These are phyloP conservation scores for Yarrowia divulgata DNA, from an alignment of 805 yeast species.

Conservation along the genomic window DNA sequence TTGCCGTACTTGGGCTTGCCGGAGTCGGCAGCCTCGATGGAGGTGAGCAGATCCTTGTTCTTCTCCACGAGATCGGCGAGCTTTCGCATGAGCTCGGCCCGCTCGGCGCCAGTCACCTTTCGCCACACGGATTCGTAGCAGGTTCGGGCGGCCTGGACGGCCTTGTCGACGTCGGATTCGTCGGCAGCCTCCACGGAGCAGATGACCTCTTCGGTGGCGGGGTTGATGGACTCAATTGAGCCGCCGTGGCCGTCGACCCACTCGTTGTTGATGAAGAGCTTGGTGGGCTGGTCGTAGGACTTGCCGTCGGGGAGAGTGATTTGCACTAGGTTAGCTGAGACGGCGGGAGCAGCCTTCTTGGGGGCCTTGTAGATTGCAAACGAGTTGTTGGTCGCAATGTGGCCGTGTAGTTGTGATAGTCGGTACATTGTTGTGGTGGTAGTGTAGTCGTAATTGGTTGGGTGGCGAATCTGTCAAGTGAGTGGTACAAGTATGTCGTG, in stretches of 20 bases:
- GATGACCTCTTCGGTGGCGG: conserved; percentile 76
- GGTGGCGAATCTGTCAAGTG: too few species aligned
- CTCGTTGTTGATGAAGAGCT: conserved; percentile 80
- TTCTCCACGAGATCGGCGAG: conserved; percentile 81
- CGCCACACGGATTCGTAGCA: conserved; percentile 82
- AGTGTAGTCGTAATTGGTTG: background rate
- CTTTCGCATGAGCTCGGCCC: conserved; percentile 69
- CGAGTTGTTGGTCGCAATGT: background rate
- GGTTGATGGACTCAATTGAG: conserved; percentile 67
- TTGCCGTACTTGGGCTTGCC: conserved; percentile 74
- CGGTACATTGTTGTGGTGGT: conserved; percentile 1
- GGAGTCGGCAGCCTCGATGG: conserved; percentile 85
- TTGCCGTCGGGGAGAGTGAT: conserved; percentile 69
- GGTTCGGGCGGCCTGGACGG: conserved; percentile 82
- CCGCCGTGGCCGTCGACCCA: conserved; percentile 67
- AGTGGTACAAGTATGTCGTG: too few species aligned
- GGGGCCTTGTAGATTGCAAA: conserved; percentile 33
- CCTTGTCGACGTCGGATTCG: conserved; percentile 79
- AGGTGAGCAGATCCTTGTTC: conserved; percentile 73
- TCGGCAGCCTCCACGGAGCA: conserved; percentile 76
- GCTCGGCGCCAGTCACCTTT: conserved; percentile 66
- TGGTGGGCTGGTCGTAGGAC: conserved; percentile 78
- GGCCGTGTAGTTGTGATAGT: conserved; percentile 19
- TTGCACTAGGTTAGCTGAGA: conserved; percentile 37
- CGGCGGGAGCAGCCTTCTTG: conserved; percentile 22